These are phyloP conservation scores for Colletotrichum musae DNA, from an alignment of 2,329 filamentous ascomycete genomes.

Conservation along the genomic window DNA sequence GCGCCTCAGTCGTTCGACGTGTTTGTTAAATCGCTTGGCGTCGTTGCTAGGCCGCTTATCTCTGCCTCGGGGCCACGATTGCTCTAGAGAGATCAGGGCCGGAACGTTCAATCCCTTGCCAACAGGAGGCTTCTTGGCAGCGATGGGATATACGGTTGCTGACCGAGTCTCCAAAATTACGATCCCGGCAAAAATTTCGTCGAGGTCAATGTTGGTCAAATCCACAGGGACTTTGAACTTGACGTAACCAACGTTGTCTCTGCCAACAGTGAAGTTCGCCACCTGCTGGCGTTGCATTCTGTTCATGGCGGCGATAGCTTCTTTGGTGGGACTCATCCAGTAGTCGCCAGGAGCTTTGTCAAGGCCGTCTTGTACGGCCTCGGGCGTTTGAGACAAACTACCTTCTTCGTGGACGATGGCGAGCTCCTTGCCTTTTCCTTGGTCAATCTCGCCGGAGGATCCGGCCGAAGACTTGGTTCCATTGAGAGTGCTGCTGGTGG, in stretches of 20 bases:
- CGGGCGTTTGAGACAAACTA: conserved; percentile 49
- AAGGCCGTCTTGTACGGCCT: conserved; percentile 44
- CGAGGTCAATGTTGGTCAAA: conserved; percentile 82
- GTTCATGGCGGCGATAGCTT: conserved; percentile 85
- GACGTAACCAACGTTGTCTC: conserved; percentile 84
- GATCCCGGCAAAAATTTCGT: conserved; percentile 83
- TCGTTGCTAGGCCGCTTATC: conserved; percentile 68
- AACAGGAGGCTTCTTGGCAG: conserved; percentile 82
- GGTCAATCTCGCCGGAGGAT: conserved; percentile 72
- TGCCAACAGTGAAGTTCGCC: conserved; percentile 83
- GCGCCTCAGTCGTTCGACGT: conserved; percentile 84
- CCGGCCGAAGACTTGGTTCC: conserved; percentile 56
- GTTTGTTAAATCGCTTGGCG: conserved; percentile 81
- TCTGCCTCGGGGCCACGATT: conserved; percentile 87
- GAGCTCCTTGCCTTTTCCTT: conserved; percentile 81
- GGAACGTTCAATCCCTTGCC: conserved; percentile 95
- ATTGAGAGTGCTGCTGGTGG: conserved; percentile 20
- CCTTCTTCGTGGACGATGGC: conserved; percentile 84
- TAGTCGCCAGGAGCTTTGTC: conserved; percentile 80
- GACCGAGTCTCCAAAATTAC: conserved; percentile 83
- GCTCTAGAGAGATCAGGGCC: conserved; percentile 87
- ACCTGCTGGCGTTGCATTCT: conserved; percentile 83
- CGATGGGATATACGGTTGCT: conserved; percentile 88
- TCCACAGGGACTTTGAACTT: conserved; percentile 88
- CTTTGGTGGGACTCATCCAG: conserved; percentile 85